Conservation (phyloP, 2,329 filamentous ascomycete species). For the Coniosporium tulheliwenetii region DNA sequence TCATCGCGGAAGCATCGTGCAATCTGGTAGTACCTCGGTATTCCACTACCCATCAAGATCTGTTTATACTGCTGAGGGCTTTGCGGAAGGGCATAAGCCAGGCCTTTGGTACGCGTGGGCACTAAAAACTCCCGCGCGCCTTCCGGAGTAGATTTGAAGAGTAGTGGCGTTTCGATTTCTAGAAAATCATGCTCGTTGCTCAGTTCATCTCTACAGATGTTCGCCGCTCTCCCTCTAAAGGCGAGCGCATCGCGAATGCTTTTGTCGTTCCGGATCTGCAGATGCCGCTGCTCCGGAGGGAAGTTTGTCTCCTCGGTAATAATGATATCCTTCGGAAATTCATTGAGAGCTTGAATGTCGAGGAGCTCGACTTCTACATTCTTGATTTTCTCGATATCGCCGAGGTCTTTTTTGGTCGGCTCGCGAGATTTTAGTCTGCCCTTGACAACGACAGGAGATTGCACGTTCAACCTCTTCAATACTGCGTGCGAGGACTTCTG, state of each 20-base stretch:
- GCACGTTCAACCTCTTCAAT: slow-evolving; percentile 28
- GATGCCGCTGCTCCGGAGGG: slow-evolving; percentile 57
- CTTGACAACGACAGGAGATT: slow-evolving; percentile 39
- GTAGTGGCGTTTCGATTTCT: slow-evolving; percentile 79
- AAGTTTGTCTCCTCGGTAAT: slow-evolving; percentile 62
- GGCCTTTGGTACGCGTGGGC: slow-evolving; percentile 59
- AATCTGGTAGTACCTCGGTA: slow-evolving; percentile 77
- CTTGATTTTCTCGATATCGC: slow-evolving; percentile 16
- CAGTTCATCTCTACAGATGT: slow-evolving; percentile 38
- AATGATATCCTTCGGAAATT: slow-evolving; percentile 60
- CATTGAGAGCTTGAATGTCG: slow-evolving; percentile 52
- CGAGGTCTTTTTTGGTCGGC: slow-evolving; percentile 16
- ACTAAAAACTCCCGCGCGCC: slow-evolving; percentile 91
- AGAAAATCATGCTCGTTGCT: slow-evolving; percentile 41
- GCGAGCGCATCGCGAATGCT: slow-evolving; percentile 51
- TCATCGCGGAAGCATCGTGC: slow-evolving; percentile 93
- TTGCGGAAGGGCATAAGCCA: slow-evolving; percentile 83
- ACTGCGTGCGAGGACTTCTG: slow-evolving; percentile 11
- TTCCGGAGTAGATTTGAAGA: slow-evolving; percentile 97
- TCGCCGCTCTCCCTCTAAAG: slow-evolving; percentile 49
- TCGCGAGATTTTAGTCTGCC: slow-evolving; percentile 31
- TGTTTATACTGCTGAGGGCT: slow-evolving; percentile 99
- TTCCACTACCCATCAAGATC: slow-evolving; percentile 82
- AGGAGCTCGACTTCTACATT: slow-evolving; percentile 45
- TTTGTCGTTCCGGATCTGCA: slow-evolving; percentile 66